Base-by-base conservation (phyloP, 169 alveolate species). In the Cryptosporidium tyzzeri region DNA sequence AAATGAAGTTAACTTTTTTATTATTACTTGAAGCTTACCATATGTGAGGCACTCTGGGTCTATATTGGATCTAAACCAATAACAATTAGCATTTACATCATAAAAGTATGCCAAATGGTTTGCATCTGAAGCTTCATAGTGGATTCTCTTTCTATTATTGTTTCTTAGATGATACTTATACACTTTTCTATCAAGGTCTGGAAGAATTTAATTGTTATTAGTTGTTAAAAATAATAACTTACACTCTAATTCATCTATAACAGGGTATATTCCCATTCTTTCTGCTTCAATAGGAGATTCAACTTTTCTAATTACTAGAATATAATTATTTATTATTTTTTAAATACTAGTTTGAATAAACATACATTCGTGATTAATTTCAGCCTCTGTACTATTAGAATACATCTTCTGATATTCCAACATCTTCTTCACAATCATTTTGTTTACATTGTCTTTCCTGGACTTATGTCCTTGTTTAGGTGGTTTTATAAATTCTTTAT, bases 21-120 rank as follows among this genome's bases (percentile, higher is more conserved):
- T 21, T 4, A 14, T 31, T 33, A 41, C 39, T 29, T 31, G 21
- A 41, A 59, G 62, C 89, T 65, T 80, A 80, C 89, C 75, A 39
- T 44, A 41, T 21, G 89, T 80, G 16, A 80, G 41, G 70, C 89
- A 80, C 16, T 23, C 65, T 3, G n/a, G 31, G 12, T 65, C 31
- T 8, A 45, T 18, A 26, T 41, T 33, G n/a, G 50, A 6, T 45
- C 37, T 80, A n/a, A 44, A n/a, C 89, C 89, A 80, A 45, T 80
- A 80, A 41, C 89, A 80, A 67, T 80, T 80, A n/a, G 70, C 73
- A 62, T 80, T 80, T 6, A 61, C 68, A 59, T 80, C 89, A 16
- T 80, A 80, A 80, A 37, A 80, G 41, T 80, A 62, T 12, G 89
- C 59, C 41, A 65, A 45, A 14, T 80, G 89, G 33, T 65, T 59